A percentile compares a stretch with the other conserved stretches of the same genome.
phyloP scores from a whole-genome alignment of 2,329 filamentous ascomycete species.

The Amesomyces nigricolor region DNA sequence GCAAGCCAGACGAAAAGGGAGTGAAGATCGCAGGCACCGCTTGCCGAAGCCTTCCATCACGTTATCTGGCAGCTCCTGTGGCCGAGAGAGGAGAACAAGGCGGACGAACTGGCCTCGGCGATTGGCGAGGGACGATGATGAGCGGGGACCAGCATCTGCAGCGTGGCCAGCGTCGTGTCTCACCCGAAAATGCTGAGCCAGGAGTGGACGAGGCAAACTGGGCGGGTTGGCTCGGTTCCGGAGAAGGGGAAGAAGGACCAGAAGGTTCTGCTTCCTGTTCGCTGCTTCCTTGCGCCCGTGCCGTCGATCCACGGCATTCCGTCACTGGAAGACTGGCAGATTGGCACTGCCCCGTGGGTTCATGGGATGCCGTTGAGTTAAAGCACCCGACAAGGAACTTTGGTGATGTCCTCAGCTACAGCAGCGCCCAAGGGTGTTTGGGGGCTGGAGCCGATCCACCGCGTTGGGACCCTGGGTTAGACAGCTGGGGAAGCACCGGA shows the following conservation, averaged over 20 bases:
- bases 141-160: conserved; percentile 3
- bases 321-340: not conserved
- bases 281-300: not conserved
- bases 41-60: not conserved
- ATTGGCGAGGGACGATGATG: conserved; percentile 4
- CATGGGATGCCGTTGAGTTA: not conserved
- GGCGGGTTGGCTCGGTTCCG: not conserved
- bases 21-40: not conserved
- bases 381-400: not conserved
- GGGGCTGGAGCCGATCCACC: not conserved
- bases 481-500: not conserved
- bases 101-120: conserved; percentile 2
- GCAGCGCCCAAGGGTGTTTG: not conserved
- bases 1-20: not conserved
- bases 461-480: not conserved
- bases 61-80: conserved; percentile 10
- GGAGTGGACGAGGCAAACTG: not conserved
- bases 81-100: conserved; percentile 1
- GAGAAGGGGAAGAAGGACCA: not conserved
- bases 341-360: not conserved
- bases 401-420: not conserved
- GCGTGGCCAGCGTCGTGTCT: conserved; percentile 8
- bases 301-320: not conserved
- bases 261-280: not conserved
- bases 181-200: not conserved